phyloP scores from a whole-genome alignment of 1,284 basidiomycete species.

The Malassezia restricta region DNA sequence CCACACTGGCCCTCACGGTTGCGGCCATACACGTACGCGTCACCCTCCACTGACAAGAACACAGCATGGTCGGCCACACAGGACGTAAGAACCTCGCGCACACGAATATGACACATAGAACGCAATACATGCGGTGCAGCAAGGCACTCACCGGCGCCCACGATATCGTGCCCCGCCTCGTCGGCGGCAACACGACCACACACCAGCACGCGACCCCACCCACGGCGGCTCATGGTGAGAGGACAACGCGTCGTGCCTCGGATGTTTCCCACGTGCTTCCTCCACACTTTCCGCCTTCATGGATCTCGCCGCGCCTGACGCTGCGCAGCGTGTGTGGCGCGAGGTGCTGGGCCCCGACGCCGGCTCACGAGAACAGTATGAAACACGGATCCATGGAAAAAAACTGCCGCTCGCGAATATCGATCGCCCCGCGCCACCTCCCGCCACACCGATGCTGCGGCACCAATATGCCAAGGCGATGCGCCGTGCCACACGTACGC shows the following conservation, averaged over 20 bases:
- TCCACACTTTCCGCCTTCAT: background rate
- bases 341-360: background rate
- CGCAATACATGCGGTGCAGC: constrained; percentile 75
- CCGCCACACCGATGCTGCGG: constrained; percentile 3
- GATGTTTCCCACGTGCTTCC: background rate
- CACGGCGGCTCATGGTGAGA: background rate
- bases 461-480: background rate
- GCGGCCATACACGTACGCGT: constrained; percentile 74
- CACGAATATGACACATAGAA: constrained; percentile 61
- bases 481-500: background rate
- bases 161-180: background rate
- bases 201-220: constrained; percentile 2
- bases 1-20: constrained; percentile 51
- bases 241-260: background rate
- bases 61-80: constrained; percentile 28
- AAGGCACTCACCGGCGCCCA: constrained; percentile 57
- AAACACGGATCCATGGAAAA: constrained; percentile 2
- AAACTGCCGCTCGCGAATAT: constrained; percentile 6
- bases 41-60: constrained; percentile 52
- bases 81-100: constrained; percentile 25
- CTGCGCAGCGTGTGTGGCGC: background rate
- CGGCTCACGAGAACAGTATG: constrained; percentile 4
- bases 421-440: constrained; percentile 8
- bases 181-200: constrained; percentile 6
- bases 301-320: background rate